Evolutionary conservation across 139 green algal genomes (phyloP).

Genomic region (Chlorokybus atmophyticus): DNA sequence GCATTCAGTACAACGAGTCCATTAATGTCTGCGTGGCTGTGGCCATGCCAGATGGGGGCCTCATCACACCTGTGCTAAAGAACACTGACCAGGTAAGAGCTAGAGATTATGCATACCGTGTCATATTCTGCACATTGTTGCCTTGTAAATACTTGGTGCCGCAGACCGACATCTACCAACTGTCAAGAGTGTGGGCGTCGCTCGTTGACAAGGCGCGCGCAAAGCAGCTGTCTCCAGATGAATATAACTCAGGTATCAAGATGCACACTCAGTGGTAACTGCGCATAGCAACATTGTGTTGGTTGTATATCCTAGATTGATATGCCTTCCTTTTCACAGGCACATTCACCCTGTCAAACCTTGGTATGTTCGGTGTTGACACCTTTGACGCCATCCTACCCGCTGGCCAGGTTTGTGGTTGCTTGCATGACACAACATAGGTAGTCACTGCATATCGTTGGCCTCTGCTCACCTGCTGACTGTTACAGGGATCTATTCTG

Average conservation of each 20-base stretch:
- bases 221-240: conserved; percentile 68
- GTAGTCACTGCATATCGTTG: neutral
- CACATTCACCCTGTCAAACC: conserved; percentile 97
- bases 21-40: conserved; percentile 92
- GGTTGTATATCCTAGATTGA: no score
- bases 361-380: conserved; percentile 96
- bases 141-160: no score
- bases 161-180: conserved; percentile 85
- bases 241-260: conserved; percentile 31
- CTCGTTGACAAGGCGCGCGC: conserved; percentile 76
- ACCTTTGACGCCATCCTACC: conserved; percentile 93
- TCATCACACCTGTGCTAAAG: conserved; percentile 96
- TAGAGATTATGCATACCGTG: no score
- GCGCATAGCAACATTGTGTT: no score
- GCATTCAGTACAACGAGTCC: conserved; percentile 82
- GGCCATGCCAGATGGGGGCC: conserved; percentile 84
- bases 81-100: conserved; percentile 59
- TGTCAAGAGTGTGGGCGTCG: conserved; percentile 64
- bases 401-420: conserved; percentile 38
- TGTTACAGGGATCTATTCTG: conserved; percentile 62
- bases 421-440: neutral
- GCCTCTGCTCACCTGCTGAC: neutral
- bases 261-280: no score
- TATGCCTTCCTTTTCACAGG: no score
- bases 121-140: no score